Base-by-base conservation (phyloP, 2,329 filamentous ascomycete species). In the Calonectria henricotiae region DNA sequence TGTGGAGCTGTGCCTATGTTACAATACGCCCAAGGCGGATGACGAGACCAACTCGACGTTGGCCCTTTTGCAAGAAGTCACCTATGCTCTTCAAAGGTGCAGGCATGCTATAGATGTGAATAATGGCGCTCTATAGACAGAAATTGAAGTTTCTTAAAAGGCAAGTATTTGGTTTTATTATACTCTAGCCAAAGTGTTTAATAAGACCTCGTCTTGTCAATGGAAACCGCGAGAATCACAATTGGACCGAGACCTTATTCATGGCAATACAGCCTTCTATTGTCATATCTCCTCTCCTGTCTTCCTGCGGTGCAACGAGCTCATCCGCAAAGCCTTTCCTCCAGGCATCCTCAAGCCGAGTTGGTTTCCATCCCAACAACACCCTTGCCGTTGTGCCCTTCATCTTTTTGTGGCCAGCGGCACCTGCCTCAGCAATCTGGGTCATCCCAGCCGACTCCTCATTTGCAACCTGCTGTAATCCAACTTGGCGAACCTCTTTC, bases 371-470 rank as follows among this genome's bases (percentile, higher is more conserved):
- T 2, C 70, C 67, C n/a, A 62, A n/a, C 1, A 71, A 20, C n/a
- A 35, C 15, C 17, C 44, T 70, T 43, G 64, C 20, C 15, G 23
- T 43, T 13, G 47, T 65, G 12, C 62, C 70, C 3, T 58, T 71
- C 58, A 64, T n/a, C 27, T 43, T 68, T 64, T 71, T 17, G 20
- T 66, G 60, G 0, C 67, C 67, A 15, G 67, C 62, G 27, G 44
- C 63, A 12, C 49, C 58, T 1, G 55, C 62, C 25, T 71, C 70
- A 20, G 67, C 70, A 15, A 70, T 71, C 11, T 67, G 46, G 7
- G 32, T n/a, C 4, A 70, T 49, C 1, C 70, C 70, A n/a, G 63
- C 67, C 32, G 44, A 54, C 35, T 46, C 41, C 60, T 71, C 67
- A 17, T 70, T 63, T 1, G 67, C 63, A 12, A 70, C 44, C 13